Evolutionary conservation across 192 early-diverging fungal genomes (phyloP).

Genomic region (Backusella circina): DNA sequence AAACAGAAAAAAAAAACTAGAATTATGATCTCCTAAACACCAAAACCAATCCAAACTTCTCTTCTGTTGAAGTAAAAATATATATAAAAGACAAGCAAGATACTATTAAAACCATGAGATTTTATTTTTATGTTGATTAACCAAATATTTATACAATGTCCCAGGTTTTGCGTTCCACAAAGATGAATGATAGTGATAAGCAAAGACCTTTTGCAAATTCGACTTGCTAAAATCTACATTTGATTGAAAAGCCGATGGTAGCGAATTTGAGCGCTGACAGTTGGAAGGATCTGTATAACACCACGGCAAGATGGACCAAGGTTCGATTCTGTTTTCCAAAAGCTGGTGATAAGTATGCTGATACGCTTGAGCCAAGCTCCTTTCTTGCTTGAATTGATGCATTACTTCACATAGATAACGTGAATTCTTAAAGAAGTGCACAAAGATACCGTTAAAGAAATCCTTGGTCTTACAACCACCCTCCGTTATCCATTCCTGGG

Average conservation of each 20-base stretch:
- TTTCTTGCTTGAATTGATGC: neutral
- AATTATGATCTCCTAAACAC: too few relatives aligned
- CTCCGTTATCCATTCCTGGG: conserved; percentile 31
- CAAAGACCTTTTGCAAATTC: conserved; percentile 1
- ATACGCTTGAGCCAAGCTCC: conserved; percentile 12
- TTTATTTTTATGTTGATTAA: conserved; percentile 1
- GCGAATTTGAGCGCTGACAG: conserved; percentile 20
- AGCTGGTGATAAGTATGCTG: conserved; percentile 17
- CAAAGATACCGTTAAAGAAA: conserved; percentile 4
- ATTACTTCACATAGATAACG: conserved; percentile 34
- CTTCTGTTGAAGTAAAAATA: too few relatives aligned
- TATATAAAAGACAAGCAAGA: too few relatives aligned
- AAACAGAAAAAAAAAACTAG: too few relatives aligned
- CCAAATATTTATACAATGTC: conserved; percentile 1
- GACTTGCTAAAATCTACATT: neutral
- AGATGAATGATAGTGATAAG: conserved; percentile 21
- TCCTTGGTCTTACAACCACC: conserved; percentile 11
- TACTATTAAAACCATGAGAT: neutral
- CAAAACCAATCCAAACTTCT: too few relatives aligned
- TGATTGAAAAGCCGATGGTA: conserved; percentile 15
- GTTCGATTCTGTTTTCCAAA: conserved; percentile 21
- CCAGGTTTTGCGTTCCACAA: conserved; percentile 12
- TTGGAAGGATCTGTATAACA: conserved; percentile 33
- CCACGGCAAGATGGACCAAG: conserved; percentile 35
- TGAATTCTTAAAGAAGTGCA: conserved; percentile 26